Conservation (phyloP, 2,329 filamentous ascomycete genomes). For the Cladosporium phlei region DNA sequence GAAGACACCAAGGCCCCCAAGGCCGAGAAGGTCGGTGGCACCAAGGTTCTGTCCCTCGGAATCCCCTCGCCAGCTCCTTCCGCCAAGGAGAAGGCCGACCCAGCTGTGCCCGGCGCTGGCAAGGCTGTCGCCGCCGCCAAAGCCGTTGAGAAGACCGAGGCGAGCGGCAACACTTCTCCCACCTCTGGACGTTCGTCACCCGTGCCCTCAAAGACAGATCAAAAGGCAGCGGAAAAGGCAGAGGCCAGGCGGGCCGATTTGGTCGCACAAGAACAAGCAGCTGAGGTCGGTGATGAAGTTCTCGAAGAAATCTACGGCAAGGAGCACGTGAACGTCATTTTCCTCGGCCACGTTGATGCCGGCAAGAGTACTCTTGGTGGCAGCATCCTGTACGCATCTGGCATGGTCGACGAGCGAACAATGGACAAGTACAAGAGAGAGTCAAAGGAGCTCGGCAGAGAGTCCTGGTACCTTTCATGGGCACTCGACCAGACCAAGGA, state of each 20-base stretch:
- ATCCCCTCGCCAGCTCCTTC: slow-evolving; percentile 44
- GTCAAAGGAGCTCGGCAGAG: slow-evolving; percentile 90
- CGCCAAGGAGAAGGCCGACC: slow-evolving; percentile 42
- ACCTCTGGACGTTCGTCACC: slow-evolving; percentile 82
- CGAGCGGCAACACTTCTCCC: slow-evolving; percentile 68
- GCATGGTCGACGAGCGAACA: slow-evolving; percentile 99
- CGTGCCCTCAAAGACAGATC: slow-evolving; percentile 49
- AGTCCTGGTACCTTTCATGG: slow-evolving; percentile 99
- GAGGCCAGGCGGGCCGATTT: slow-evolving; percentile 69
- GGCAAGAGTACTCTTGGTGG: slow-evolving; percentile 96
- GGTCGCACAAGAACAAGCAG: slow-evolving; percentile 74
- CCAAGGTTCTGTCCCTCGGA: slow-evolving; percentile 71
- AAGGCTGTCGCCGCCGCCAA: slow-evolving; percentile 82
- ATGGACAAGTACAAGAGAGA: slow-evolving; percentile 98
- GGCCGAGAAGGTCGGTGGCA: slow-evolving; percentile 46
- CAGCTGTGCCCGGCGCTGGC: slow-evolving; percentile 58
- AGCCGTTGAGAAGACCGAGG: slow-evolving; percentile 76
- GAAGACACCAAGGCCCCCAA: slow-evolving; percentile 46
- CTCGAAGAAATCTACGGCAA: slow-evolving; percentile 96
- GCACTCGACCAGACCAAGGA: slow-evolving; percentile 95
- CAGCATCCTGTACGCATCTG: slow-evolving; percentile 84
- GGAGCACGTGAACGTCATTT: slow-evolving; percentile 90
- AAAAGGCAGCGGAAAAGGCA: slow-evolving; percentile 48
- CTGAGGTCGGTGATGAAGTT: slow-evolving; percentile 75
- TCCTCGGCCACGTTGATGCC: slow-evolving; percentile 96